Base-by-base conservation (phyloP, 1,139 yeast genomes). In the Protomyces inundatus region DNA sequence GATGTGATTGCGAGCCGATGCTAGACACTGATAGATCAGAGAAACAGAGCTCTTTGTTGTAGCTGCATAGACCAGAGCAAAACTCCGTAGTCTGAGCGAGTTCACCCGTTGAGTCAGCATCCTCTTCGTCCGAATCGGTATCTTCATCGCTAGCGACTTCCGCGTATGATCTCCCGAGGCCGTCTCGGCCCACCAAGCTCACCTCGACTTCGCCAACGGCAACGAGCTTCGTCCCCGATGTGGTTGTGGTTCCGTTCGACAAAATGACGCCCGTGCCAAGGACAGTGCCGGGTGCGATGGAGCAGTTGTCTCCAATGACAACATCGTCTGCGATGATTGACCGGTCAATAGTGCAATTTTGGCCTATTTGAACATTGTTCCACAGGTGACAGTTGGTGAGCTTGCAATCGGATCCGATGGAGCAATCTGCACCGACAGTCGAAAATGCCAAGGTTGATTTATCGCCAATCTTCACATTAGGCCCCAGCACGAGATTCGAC, bases 351-450 rank as follows among this genome's bases (percentile, higher is more conserved):
- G 73, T 75, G 14, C 83, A 80, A 57, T 84, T 80, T 72, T 90
- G 95, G 64, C 82, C 90, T 67, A 95, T 84, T 0, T 78, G 76
- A 0, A 88, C 86, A 69, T 87, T 82, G 69, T 90, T 95, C 96
- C 97, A 93, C 54, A 93, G 81, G 72, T 88, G 91, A 32, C 96
- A 84, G 70, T 88, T 86, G 56, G 77, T 81, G 63, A 93, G 83
- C 1, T 69, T 73, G 37, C 87, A 95, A 70, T 88, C 85, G 65
- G 84, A 81, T 33, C 98, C 98, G 70, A 93, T 89, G 64, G 77
- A 80, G 76, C 97, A 91, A 68, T 87, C 82, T 69, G 91, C 84
- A 14, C 98, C 98, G 73, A 93, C 84, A 3, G 88, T 88, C 23
- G 95, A 85, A 65, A 84, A 82, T 65, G 79, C 79, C 59, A 90